Percentiles rank a stretch among this genome's conserved stretches.
Conservation (phyloP, 2,329 filamentous ascomycete species). For the Endocalyx cinctus region DNA sequence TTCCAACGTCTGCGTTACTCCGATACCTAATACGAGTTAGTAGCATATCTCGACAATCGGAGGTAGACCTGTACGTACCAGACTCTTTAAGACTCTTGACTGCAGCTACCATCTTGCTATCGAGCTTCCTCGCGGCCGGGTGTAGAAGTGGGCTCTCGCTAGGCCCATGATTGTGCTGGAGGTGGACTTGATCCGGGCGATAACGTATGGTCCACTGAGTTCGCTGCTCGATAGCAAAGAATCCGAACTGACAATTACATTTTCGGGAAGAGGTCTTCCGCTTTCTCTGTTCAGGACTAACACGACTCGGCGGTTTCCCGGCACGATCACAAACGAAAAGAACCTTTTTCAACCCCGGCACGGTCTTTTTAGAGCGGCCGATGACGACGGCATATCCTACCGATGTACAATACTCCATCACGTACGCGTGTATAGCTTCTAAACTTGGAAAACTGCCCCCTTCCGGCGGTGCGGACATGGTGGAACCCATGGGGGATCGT, state of each 20-base stretch:
- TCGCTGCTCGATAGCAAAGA: constrained; percentile 63
- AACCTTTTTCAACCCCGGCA: constrained; percentile 63
- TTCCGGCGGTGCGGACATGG: constrained; percentile 61
- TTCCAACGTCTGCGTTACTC: constrained; percentile 62
- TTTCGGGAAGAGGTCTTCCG: constrained; percentile 64
- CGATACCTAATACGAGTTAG: constrained; percentile 47
- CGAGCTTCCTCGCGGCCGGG: constrained; percentile 60
- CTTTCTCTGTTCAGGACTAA: constrained; percentile 61
- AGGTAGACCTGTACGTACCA: constrained; percentile 41
- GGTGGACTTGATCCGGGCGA: constrained; percentile 53
- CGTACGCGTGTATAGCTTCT: constrained; percentile 60
- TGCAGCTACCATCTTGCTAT: constrained; percentile 63
- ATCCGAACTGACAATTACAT: constrained; percentile 65
- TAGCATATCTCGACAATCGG: constrained; percentile 13
- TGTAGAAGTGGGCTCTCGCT: constrained; percentile 64
- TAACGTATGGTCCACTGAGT: constrained; percentile 65
- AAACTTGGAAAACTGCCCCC: constrained; percentile 61
- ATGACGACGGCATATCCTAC: constrained; percentile 66
- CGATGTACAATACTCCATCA: constrained; percentile 60
- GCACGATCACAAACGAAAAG: constrained; percentile 63
- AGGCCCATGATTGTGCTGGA: constrained; percentile 60
- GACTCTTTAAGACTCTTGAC: constrained; percentile 63
- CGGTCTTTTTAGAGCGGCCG: constrained; percentile 63
- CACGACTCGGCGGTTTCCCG: constrained; percentile 56
- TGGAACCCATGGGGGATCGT: constrained; percentile 50